phyloP scores from a whole-genome alignment of 1,284 basidiomycete genomes.

The Kalmanozyma brasiliensis region DNA sequence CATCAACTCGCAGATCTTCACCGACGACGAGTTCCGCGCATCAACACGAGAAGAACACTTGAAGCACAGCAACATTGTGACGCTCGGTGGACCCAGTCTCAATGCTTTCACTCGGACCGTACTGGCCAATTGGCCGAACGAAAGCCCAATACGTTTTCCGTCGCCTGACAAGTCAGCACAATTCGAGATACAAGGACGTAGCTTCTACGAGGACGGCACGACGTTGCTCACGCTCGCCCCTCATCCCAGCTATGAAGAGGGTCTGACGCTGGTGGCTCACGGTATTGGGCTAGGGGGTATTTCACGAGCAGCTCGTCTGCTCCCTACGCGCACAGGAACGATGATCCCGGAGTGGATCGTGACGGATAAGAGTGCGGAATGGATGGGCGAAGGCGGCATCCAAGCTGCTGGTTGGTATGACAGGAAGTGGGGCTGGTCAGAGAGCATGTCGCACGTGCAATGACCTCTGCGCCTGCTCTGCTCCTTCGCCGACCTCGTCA shows the following conservation, averaged over 20 bases:
- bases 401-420: constrained; percentile 51
- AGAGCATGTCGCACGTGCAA: constrained; percentile 41
- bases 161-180: constrained; percentile 19
- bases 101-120: constrained; percentile 25
- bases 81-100: constrained; percentile 37
- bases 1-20: constrained; percentile 41
- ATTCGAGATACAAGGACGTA: constrained; percentile 32
- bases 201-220: constrained; percentile 34
- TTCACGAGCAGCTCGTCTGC: constrained; percentile 32
- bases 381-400: constrained; percentile 42
- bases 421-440: constrained; percentile 39
- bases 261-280: constrained; percentile 28
- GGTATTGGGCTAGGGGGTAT: constrained; percentile 35
- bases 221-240: constrained; percentile 26
- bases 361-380: constrained; percentile 19
- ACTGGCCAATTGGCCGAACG: constrained; percentile 15
- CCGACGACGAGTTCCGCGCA: constrained; percentile 22
- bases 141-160: constrained; percentile 20
- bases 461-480: background rate
- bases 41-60: background rate
- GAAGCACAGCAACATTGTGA: constrained; percentile 29
- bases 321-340: constrained; percentile 49
- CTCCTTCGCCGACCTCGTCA: too few relatives aligned
- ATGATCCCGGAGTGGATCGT: constrained; percentile 54
- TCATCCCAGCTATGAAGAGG: constrained; percentile 7